phyloP scores from a whole-genome alignment of 1,284 basidiomycete genomes.

The Ceratobasidium sp. region DNA sequence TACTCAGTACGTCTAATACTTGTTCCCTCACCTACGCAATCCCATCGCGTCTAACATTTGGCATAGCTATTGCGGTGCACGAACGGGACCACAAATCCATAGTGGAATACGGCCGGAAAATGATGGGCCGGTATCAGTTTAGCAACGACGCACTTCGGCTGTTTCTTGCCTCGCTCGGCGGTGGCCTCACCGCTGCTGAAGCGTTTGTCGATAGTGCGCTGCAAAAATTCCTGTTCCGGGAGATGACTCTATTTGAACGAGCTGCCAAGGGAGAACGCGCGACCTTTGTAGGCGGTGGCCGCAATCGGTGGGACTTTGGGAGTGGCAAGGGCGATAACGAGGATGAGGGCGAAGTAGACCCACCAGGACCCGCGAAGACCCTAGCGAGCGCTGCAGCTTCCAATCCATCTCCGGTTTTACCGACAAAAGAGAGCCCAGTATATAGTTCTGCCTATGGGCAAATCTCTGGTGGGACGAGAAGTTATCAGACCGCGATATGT shows the following conservation, averaged over 20 bases:
- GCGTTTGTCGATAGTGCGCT: constrained; percentile 81
- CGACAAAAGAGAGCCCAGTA: constrained; percentile 81
- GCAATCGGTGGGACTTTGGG: constrained; percentile 49
- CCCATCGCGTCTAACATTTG: background rate
- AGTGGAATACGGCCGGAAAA: constrained; percentile 79
- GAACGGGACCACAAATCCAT: constrained; percentile 69
- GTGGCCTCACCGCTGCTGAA: constrained; percentile 75
- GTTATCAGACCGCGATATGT: constrained; percentile 93
- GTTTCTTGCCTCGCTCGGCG: constrained; percentile 76
- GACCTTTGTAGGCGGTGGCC: constrained; percentile 41
- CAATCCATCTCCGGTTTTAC: constrained; percentile 59
- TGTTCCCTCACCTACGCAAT: constrained; percentile 2
- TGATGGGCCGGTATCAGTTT: constrained; percentile 79
- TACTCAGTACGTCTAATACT: constrained; percentile 70
- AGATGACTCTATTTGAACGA: constrained; percentile 56
- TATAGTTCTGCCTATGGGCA: constrained; percentile 88
- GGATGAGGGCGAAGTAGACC: constrained; percentile 48
- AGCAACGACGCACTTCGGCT: constrained; percentile 86
- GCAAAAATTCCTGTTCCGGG: constrained; percentile 74
- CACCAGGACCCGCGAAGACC: constrained; percentile 50
- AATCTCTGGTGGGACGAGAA: constrained; percentile 85
- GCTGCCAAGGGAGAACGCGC: constrained; percentile 51
- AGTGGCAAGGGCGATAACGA: constrained; percentile 48
- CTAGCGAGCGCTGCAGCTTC: constrained; percentile 50
- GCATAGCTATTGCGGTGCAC: constrained; percentile 76